Evolutionary conservation across 2,329 filamentous ascomycete species (phyloP).

Genomic region (Rhynchosporium secalis): DNA sequence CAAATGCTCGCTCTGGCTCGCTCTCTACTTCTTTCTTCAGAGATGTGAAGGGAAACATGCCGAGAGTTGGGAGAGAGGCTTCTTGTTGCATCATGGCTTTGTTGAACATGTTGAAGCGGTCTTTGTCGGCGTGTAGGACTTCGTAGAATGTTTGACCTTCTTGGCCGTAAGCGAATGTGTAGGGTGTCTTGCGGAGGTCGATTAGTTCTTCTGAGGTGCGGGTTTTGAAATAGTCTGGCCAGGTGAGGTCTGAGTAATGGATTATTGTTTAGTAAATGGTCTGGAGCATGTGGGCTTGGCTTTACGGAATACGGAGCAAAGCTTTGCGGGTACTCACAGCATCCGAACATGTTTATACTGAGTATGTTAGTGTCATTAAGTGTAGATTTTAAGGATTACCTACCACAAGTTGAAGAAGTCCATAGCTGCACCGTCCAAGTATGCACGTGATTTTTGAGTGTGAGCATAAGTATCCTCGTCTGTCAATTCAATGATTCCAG

Average conservation of each 20-base stretch:
- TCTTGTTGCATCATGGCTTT: conserved; percentile 25
- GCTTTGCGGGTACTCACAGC: neutral
- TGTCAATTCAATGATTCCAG: conserved; percentile 24
- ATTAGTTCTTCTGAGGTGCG: conserved; percentile 16
- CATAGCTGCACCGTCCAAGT: conserved; percentile 24
- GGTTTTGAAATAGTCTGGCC: conserved; percentile 17
- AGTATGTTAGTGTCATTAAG: neutral
- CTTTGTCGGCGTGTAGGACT: conserved; percentile 19
- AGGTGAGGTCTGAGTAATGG: conserved; percentile 4
- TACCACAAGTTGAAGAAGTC: conserved; percentile 33
- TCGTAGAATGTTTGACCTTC: conserved; percentile 24
- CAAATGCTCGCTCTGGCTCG: conserved; percentile 14
- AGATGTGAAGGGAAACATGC: conserved; percentile 24
- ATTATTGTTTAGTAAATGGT: conserved; percentile 12
- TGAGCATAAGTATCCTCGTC: conserved; percentile 29
- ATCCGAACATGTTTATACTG: conserved; percentile 13
- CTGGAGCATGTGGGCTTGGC: conserved; percentile 15
- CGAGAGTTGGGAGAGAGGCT: conserved; percentile 21
- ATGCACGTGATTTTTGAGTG: conserved; percentile 27
- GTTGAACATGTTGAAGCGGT: conserved; percentile 23
- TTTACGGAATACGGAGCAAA: neutral
- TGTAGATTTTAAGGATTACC: neutral
- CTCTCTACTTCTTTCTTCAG: conserved; percentile 16
- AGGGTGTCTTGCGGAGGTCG: conserved; percentile 20
- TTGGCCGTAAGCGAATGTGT: conserved; percentile 20